Evolutionary conservation across 345 rosid genomes (phyloP).

Genomic region (Linum usitatissimum): DNA sequence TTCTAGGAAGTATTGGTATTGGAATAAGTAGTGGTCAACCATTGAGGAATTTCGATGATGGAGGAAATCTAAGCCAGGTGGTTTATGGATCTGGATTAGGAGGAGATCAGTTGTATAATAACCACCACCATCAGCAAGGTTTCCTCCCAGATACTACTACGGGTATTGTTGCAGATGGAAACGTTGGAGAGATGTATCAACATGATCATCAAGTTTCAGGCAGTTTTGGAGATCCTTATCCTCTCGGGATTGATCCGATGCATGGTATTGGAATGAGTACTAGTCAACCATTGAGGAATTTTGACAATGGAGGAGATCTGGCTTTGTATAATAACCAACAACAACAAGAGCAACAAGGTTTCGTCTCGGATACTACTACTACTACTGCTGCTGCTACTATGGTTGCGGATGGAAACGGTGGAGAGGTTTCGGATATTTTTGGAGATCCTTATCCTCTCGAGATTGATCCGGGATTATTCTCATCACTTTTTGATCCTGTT

Average conservation of each 20-base stretch:
- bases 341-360: background rate
- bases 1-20: no score
- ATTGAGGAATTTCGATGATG: no score
- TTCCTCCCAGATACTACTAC: background rate
- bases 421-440: background rate
- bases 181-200: background rate
- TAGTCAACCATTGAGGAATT: no score
- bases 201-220: background rate
- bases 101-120: background rate
- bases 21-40: no score
- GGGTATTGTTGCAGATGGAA: background rate
- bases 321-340: no score
- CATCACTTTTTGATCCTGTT: background rate
- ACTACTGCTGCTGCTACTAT: no score
- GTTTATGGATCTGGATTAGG: background rate
- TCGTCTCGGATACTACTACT: background rate
- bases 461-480: no score
- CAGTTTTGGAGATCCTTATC: no score
- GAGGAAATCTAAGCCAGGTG: no score
- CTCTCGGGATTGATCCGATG: background rate
- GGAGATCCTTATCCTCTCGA: background rate
- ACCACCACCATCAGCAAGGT: background rate
- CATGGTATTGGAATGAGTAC: no score
- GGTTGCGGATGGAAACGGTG: background rate
- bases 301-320: no score